phyloP scores from a whole-genome alignment of 78 protist species.

The Dictyostelium citrinum region DNA sequence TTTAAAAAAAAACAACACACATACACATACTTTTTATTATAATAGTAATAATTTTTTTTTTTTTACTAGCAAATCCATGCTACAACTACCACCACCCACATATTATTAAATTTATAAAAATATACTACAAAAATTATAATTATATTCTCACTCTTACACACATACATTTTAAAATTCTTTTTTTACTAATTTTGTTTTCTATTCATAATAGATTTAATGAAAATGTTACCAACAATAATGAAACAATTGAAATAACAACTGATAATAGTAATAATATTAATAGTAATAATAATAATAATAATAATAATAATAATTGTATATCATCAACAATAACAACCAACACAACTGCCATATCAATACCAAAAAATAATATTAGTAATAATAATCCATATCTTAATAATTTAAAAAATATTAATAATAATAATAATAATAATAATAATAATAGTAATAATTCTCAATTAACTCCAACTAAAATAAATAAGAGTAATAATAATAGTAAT shows the following conservation, averaged over 20 bases:
- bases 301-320: background rate
- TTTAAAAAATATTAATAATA: background rate
- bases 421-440: background rate
- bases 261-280: background rate
- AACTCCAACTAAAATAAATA: background rate
- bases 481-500: background rate
- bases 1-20: background rate
- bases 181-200: background rate
- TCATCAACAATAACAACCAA: background rate
- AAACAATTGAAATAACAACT: background rate
- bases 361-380: background rate
- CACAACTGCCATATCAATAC: background rate
- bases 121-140: background rate
- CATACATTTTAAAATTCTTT: background rate
- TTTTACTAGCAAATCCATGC: background rate
- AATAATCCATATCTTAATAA: background rate
- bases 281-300: background rate
- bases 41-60: background rate
- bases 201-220: conserved; percentile 1
- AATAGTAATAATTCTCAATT: background rate
- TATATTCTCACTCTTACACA: background rate
- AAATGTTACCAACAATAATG: conserved; percentile 11
- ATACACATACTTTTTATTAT: background rate
- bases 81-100: background rate
- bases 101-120: too few relatives aligned